Conservation (phyloP, 495 filamentous ascomycete species). For the Aspergillus conjunctus region DNA sequence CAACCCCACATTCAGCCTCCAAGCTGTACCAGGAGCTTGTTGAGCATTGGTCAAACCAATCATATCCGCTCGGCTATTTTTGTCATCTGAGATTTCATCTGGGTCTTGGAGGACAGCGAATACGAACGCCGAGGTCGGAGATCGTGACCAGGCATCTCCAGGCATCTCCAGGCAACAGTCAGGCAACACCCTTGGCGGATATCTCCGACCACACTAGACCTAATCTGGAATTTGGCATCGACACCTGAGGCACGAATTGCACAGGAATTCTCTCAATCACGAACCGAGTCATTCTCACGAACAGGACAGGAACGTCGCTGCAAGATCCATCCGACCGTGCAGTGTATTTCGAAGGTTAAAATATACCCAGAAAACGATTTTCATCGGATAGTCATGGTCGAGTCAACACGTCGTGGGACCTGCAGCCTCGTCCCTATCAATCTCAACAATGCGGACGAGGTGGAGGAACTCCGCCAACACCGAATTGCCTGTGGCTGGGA, state of each 20-base stretch:
- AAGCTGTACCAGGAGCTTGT: no score
- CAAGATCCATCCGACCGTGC: neutral
- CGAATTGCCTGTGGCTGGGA: slow-evolving; percentile 33
- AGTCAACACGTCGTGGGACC: neutral
- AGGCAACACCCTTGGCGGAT: neutral
- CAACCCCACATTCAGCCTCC: no score
- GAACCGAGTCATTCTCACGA: no score
- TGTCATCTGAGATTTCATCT: no score
- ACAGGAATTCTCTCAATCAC: no score
- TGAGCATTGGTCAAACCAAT: no score
- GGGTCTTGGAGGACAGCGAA: neutral
- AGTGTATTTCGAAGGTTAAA: neutral
- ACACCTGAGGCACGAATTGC: neutral
- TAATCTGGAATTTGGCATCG: neutral
- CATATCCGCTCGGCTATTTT: no score
- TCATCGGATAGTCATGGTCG: neutral
- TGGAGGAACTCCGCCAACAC: slow-evolving; percentile 28
- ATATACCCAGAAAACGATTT: no score
- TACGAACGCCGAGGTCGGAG: neutral
- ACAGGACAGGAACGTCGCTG: no score
- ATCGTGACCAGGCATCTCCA: neutral
- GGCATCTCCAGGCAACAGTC: neutral
- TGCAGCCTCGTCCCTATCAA: slow-evolving; percentile 30
- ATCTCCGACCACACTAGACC: neutral
- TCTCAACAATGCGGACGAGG: slow-evolving; percentile 23